These are phyloP conservation scores for Mycogone perniciosa DNA, from an alignment of 2,329 filamentous ascomycete genomes.

Conservation along the genomic window DNA sequence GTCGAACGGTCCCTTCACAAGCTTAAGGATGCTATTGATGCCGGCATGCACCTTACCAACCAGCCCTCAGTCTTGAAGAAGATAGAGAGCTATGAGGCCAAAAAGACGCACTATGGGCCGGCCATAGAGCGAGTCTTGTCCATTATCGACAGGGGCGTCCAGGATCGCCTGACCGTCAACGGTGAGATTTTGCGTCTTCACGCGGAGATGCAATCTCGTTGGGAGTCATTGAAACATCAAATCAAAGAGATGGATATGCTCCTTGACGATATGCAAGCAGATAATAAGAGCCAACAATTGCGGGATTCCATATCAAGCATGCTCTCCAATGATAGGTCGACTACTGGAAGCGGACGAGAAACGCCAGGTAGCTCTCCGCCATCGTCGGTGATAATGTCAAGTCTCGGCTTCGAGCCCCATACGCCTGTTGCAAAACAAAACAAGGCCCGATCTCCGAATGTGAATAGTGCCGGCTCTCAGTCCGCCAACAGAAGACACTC, in stretches of 20 bases:
- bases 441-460: constrained; percentile 43
- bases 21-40: constrained; percentile 72
- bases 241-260: constrained; percentile 70
- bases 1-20: constrained; percentile 82
- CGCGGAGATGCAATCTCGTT: constrained; percentile 76
- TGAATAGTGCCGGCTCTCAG: constrained; percentile 40
- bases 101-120: constrained; percentile 88
- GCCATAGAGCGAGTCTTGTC: constrained; percentile 86
- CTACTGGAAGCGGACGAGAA: constrained; percentile 60
- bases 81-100: constrained; percentile 88
- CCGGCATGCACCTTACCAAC: constrained; percentile 66
- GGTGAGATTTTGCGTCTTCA: constrained; percentile 87
- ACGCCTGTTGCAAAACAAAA: constrained; percentile 38
- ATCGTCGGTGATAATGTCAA: constrained; percentile 56
- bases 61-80: constrained; percentile 67
- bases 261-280: constrained; percentile 65
- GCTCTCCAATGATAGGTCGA: constrained; percentile 73
- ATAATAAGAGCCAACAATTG: constrained; percentile 64
- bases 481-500: constrained; percentile 41
- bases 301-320: constrained; percentile 92
- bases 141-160: constrained; percentile 93
- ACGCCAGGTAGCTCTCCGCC: constrained; percentile 63
- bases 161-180: constrained; percentile 91
- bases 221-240: constrained; percentile 67
- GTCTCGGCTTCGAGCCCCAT: constrained; percentile 42